Base-by-base conservation (phyloP, 805 yeast species). In the Myxozyma kluyveri region DNA sequence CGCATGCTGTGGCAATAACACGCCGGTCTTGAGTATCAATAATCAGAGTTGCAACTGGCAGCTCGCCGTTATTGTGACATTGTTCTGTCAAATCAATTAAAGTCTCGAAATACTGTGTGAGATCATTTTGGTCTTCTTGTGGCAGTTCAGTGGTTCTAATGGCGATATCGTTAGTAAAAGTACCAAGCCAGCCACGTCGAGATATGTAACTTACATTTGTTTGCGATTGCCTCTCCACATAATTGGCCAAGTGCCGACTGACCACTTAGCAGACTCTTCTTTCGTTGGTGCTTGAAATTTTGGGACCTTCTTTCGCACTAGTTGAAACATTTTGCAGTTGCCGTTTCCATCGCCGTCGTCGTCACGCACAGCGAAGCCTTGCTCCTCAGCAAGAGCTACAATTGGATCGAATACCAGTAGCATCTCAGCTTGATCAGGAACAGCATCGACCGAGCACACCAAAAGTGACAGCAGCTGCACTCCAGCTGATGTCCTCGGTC, bases 201-300 rank as follows among this genome's bases (percentile, higher is more conserved):
- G 27, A 31, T 26, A 35, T 14, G 12, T 12, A n/a, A 49, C 57
- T 19, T 64, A 61, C 45, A 64, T 56, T 1, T 69, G 69, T 19
- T 61, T 49, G 0, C 96, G 95, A 63, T 90, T 88, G 0, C 98
- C 98, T 60, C 89, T 83, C 98, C 98, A 93, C 36, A 88, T 75
- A 48, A 88, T 70, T 0, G 98, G 98, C 99, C 98, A 91, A 59
- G 76, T 78, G 17, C 70, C 59, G 3, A 67, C 50, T 1, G 89
- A 77, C 96, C 96, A 90, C 38, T 72, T 71, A 0, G 68, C 52
- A 21, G 84, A 77, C 14, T 80, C 67, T n/a, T 83, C 88, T 59
- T 83, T 86, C 2, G 88, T 81, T 3, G 77, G 73, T 0, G 97
- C 95, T n/a, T 78, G 76, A 50, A 73, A 74, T 23, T 62, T 62